A percentile compares a stretch with the other conserved stretches of the same genome.
phyloP scores from a whole-genome alignment of 1,139 yeast genomes.

The Diutina neorugosa region DNA sequence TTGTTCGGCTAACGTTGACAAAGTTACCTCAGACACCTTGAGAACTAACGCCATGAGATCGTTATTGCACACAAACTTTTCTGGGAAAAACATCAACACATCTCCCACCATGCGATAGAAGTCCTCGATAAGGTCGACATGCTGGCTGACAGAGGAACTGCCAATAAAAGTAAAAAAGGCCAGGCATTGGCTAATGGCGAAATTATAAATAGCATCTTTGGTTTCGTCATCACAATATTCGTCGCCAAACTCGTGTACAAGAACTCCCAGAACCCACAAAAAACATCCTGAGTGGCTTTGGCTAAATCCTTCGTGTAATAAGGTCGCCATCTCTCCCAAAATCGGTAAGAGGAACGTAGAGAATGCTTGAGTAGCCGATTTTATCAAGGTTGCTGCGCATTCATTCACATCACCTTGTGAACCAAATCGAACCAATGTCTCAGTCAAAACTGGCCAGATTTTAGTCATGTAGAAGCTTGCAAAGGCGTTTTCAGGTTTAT shows the following conservation, averaged over 20 bases:
- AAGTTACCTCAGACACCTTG: conserved; percentile 47
- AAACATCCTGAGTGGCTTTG: conserved; percentile 68
- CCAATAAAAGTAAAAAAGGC: conserved; percentile 23
- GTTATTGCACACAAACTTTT: conserved; percentile 44
- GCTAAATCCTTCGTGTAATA: conserved; percentile 57
- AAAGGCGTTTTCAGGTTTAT: conserved; percentile 35
- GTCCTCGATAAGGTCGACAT: conserved; percentile 75
- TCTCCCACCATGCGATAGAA: conserved; percentile 79
- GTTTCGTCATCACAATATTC: conserved; percentile 30
- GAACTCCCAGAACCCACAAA: conserved; percentile 80
- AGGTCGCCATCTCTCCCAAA: conserved; percentile 50
- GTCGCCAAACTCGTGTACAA: conserved; percentile 69
- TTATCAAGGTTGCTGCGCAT: conserved; percentile 56
- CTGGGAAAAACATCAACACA: conserved; percentile 67
- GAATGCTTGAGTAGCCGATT: conserved; percentile 56
- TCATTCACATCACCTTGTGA: conserved; percentile 54
- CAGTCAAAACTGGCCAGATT: conserved; percentile 46
- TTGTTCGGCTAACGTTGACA: conserved; percentile 45
- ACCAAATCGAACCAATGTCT: conserved; percentile 43
- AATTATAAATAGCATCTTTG: conserved; percentile 32
- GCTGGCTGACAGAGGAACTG: conserved; percentile 12
- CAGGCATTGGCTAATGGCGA: conserved; percentile 35
- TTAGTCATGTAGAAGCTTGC: conserved; percentile 42
- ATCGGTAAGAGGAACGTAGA: conserved; percentile 51
- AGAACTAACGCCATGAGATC: conserved; percentile 46